Conservation (phyloP, 805 yeast species). For the Saccharomyces cerevisiae region DNA sequence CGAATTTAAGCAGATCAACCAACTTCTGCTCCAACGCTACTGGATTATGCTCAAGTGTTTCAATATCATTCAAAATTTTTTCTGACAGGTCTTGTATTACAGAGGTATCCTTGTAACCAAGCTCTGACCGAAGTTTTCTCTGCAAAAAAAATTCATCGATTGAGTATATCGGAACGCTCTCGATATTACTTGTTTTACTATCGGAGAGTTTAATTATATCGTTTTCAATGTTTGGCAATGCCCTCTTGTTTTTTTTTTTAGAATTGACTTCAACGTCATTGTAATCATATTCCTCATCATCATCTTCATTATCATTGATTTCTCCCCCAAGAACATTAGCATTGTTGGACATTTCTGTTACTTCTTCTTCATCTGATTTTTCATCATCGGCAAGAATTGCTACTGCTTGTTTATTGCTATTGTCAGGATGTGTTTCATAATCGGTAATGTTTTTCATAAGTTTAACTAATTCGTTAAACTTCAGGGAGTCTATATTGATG, state of each 20-base stretch:
- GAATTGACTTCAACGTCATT: not conserved
- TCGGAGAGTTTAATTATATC: slow-evolving; percentile 1
- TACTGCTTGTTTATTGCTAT: slow-evolving; percentile 32
- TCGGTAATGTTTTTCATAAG: slow-evolving; percentile 46
- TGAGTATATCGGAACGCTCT: slow-evolving; percentile 29
- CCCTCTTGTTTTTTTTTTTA: slow-evolving; percentile 12
- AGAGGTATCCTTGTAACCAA: slow-evolving; percentile 33
- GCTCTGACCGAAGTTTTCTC: slow-evolving; percentile 35
- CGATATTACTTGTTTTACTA: not conserved
- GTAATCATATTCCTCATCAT: not conserved
- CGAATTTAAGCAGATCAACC: slow-evolving; percentile 43
- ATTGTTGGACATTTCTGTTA: slow-evolving; percentile 18
- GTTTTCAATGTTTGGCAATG: slow-evolving; percentile 2
- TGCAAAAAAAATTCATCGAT: slow-evolving; percentile 49
- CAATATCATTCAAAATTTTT: slow-evolving; percentile 35
- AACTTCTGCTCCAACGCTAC: slow-evolving; percentile 48
- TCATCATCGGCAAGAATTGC: slow-evolving; percentile 41
- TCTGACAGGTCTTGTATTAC: slow-evolving; percentile 35
- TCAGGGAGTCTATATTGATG: slow-evolving; percentile 25
- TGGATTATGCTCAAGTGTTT: slow-evolving; percentile 29
- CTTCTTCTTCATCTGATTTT: slow-evolving; percentile 30
- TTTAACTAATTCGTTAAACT: slow-evolving; percentile 38
- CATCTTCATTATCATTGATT: slow-evolving; percentile 26
- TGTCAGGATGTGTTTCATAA: slow-evolving; percentile 27
- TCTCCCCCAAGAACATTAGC: slow-evolving; percentile 25